Percentiles rank a stretch among this genome's conserved stretches.
These are phyloP conservation scores for Cutaneotrichosporon curvatum DNA, from an alignment of 1,284 basidiomycete species.

Conservation along the genomic window DNA sequence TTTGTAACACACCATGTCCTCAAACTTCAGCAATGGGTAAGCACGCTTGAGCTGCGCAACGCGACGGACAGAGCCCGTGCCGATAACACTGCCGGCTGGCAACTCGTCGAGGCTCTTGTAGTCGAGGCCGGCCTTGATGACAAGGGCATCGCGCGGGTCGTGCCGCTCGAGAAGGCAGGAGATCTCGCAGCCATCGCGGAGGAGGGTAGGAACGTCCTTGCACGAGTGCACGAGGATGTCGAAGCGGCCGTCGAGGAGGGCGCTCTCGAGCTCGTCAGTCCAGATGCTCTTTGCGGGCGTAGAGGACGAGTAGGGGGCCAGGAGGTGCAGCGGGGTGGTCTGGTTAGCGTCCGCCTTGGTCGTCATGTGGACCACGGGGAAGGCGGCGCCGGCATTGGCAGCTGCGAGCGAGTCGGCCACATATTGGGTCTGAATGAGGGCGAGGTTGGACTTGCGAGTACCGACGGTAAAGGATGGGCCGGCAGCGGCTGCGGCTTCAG, in stretches of 20 bases:
- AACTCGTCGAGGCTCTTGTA: constrained; percentile 77
- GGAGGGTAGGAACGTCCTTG: constrained; percentile 86
- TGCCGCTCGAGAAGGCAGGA: constrained; percentile 81
- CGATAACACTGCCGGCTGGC: constrained; percentile 81
- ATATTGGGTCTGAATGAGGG: constrained; percentile 74
- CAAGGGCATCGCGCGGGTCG: constrained; percentile 81
- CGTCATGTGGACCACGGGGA: constrained; percentile 75
- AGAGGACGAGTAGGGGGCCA: constrained; percentile 31
- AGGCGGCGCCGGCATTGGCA: constrained; percentile 48
- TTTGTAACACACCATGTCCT: constrained; percentile 62
- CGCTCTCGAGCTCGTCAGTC: constrained; percentile 91
- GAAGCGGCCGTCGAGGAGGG: constrained; percentile 62
- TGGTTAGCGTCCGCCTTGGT: constrained; percentile 91
- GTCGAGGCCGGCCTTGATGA: constrained; percentile 68
- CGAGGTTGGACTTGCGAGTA: constrained; percentile 76
- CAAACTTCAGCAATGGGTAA: constrained; percentile 73
- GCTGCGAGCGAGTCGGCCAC: constrained; percentile 57
- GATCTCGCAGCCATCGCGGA: constrained; percentile 78
- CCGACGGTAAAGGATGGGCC: constrained; percentile 51
- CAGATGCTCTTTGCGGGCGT: constrained; percentile 71
- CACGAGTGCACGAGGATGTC: constrained; percentile 91
- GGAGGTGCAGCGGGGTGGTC: constrained; percentile 53
- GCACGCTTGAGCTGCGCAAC: constrained; percentile 81
- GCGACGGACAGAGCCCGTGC: constrained; percentile 87
- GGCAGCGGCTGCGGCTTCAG: not conserved